Percentiles rank a stretch among this genome's conserved stretches.
Evolutionary conservation across 306 rosid genomes (phyloP).

Genomic region (Canavalia gladiata): DNA sequence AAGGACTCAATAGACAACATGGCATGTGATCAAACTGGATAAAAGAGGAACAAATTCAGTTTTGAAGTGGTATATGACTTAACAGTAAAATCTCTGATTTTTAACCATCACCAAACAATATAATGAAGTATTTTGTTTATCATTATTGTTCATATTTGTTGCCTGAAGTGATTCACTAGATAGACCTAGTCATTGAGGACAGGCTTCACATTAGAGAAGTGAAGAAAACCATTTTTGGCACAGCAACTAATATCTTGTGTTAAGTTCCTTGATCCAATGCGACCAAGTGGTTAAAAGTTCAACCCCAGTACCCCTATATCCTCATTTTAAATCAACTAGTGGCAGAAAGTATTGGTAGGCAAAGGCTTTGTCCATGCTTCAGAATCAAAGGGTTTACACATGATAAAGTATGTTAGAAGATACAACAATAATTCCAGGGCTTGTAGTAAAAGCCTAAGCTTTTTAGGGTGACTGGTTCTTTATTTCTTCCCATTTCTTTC

Average conservation of each 20-base stretch:
- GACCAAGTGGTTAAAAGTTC: constrained; percentile 20
- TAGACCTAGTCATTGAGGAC: neutral
- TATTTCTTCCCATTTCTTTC: neutral
- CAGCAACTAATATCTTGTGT: neutral
- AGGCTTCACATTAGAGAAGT: neutral
- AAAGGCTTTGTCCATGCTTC: neutral
- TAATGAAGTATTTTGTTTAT: constrained; percentile 36
- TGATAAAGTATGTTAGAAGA: neutral
- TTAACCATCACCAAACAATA: constrained; percentile 2
- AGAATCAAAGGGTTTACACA: constrained; percentile 31
- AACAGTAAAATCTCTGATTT: neutral
- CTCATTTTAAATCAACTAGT: constrained; percentile 27
- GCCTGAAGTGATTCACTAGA: neutral
- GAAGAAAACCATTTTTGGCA: neutral
- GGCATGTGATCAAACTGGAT: neutral
- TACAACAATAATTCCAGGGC: neutral
- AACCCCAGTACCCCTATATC: neutral
- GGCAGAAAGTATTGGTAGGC: neutral
- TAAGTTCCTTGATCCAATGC: neutral
- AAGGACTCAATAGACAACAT: constrained; percentile 8
- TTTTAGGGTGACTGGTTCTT: neutral
- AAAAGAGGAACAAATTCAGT: neutral
- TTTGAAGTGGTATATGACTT: constrained; percentile 18
- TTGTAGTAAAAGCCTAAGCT: neutral
- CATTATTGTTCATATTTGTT: neutral